These are phyloP conservation scores for Rhododendron ferrugineum DNA, from an alignment of 148 eudicot genomes.

Conservation along the genomic window DNA sequence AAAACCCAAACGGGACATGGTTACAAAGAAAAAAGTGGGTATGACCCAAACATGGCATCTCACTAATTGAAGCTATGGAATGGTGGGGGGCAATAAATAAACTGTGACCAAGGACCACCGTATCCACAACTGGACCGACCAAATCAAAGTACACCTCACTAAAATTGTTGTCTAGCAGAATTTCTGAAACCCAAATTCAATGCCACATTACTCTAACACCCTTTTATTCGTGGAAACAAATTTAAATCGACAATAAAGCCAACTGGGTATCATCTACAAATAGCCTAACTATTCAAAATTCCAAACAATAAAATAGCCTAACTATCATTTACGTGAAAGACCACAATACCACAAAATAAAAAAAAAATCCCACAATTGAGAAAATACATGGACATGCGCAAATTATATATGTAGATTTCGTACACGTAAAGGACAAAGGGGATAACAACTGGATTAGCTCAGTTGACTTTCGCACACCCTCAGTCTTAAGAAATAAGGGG, in stretches of 20 bases:
- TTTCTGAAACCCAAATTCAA: constrained; percentile 12
- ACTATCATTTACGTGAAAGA: background rate
- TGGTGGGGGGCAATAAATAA: background rate
- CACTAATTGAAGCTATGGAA: background rate
- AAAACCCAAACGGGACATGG: too few relatives aligned
- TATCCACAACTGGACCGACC: constrained; percentile 24
- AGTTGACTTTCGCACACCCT: background rate
- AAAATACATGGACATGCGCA: background rate
- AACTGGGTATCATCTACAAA: background rate
- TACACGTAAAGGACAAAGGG: background rate
- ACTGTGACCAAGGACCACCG: constrained; percentile 31
- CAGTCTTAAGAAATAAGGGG: background rate
- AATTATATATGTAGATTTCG: background rate
- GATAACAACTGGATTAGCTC: background rate
- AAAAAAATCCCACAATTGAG: background rate
- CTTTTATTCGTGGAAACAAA: constrained; percentile 9
- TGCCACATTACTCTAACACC: background rate
- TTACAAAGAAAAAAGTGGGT: background rate
- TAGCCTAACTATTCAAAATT: background rate
- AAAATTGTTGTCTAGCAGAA: constrained; percentile 2
- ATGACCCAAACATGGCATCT: constrained; percentile 10
- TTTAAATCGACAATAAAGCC: background rate
- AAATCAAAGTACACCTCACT: constrained; percentile 32
- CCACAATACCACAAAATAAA: background rate
- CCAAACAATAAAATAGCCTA: background rate